These are phyloP conservation scores for Ophiocordyceps polyrhachis-furcata DNA, from an alignment of 2,329 filamentous ascomycete genomes.

Conservation along the genomic window DNA sequence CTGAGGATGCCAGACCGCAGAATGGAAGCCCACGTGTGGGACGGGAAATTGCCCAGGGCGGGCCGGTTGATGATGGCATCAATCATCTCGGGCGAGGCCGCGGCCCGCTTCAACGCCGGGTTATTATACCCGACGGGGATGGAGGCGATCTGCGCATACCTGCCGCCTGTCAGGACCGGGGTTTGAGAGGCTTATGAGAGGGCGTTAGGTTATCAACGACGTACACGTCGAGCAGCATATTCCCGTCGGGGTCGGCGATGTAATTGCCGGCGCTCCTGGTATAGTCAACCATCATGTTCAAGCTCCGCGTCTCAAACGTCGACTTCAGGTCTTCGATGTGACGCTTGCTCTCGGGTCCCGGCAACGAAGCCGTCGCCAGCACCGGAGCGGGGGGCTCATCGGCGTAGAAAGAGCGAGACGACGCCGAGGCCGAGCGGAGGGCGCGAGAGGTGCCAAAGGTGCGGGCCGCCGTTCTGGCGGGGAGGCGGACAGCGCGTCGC, in stretches of 20 bases:
- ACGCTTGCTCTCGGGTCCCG: conserved; percentile 56
- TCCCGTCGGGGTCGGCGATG: conserved; percentile 53
- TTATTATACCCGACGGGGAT: conserved; percentile 93
- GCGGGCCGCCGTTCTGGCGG: conserved; percentile 1
- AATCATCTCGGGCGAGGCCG: conserved; percentile 60
- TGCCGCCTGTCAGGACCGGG: conserved; percentile 11
- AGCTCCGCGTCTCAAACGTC: conserved; percentile 69
- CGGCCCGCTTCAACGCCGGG: conserved; percentile 49
- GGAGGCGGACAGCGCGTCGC: conserved; percentile 4
- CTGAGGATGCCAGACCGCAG: conserved; percentile 65
- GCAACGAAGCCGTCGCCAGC: conserved; percentile 40
- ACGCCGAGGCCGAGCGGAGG: conserved; percentile 12
- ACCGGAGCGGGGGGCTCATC: conserved; percentile 33
- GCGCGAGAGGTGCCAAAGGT: conserved; percentile 4
- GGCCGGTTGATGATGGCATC: conserved; percentile 72
- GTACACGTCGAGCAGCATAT: conserved; percentile 54
- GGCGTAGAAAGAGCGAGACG: conserved; percentile 15
- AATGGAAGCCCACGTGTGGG: conserved; percentile 63
- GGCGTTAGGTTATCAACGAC: conserved; percentile 7
- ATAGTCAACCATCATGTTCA: conserved; percentile 72
- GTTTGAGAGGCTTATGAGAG: not conserved
- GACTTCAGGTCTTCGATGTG: conserved; percentile 51
- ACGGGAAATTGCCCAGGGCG: conserved; percentile 79
- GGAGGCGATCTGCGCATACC: conserved; percentile 80
- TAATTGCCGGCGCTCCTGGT: conserved; percentile 64